Evolutionary conservation across 2,329 filamentous ascomycete species (phyloP), one percentile per base, ranked within the genome.

Genomic region (Fusarium hainanense): DNA sequence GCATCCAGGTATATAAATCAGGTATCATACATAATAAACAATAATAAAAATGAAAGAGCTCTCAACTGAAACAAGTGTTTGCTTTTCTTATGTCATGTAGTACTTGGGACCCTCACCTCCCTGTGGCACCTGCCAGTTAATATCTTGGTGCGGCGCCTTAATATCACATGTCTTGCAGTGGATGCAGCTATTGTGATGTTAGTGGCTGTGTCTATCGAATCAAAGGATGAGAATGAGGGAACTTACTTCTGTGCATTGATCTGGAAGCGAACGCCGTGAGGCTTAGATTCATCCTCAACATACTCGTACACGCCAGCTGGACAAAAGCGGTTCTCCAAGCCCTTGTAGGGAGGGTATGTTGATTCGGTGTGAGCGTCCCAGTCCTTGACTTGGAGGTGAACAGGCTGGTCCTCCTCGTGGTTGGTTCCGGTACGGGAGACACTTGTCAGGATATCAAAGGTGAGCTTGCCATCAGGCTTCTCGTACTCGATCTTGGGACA

Each of bases 101-200:
- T 91, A 91, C 79, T 91, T 91, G 37, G 89, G 89, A 2, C 89
- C 89, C 74, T 90, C 96, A 54, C 95, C 96, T 71, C 96, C 94
- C 79, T 98, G 94, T 9, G 96, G 96, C 32, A 96, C 96, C 74
- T 93, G 89, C 93, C 93, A 97, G 81, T 97, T 98, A 82, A 99
- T 98, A 78, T 98, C 96, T 83, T 99, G 96, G 68, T 91, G 89
- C 10, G 96, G 96, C 18, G 93, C 95, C 84, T 99, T 99, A 84
- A 99, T 99, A 81, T 99, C 96, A 80, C 96, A 99, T 16, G 96
- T 99, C 87, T 99, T 99, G 87, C 96, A 99, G 82, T 99, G 96
- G 71, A 99, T 97, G 80, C 96, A 99, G 82, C 94, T 97, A 73
- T 42, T 42, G 5, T 10, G 28, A 21, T 49, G 59, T 70, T 44